phyloP scores from a whole-genome alignment of 108 stramenopile species.

The Cyclotella distinguenda region DNA sequence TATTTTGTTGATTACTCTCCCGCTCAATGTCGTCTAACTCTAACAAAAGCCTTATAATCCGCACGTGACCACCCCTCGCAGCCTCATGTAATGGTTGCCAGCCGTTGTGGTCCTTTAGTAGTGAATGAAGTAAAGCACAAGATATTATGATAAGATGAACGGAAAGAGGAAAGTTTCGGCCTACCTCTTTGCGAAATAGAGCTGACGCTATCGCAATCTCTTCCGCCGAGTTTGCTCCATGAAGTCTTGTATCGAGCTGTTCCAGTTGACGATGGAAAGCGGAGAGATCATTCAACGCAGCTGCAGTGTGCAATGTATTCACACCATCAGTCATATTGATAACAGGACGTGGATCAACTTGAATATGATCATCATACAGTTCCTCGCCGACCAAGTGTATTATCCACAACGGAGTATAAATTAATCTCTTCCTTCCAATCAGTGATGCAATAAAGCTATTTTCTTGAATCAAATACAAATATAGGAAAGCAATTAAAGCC shows the following conservation, averaged over 20 bases:
- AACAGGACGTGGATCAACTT: too few species aligned
- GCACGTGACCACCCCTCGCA: conserved; percentile 26
- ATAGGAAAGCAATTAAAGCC: conserved; percentile 16
- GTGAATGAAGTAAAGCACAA: neutral
- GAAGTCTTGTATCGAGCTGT: conserved; percentile 8
- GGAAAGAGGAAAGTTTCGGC: neutral
- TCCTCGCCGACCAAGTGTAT: conserved; percentile 28
- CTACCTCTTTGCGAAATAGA: conserved; percentile 25
- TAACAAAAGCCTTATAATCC: conserved; percentile 31
- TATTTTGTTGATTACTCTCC: conserved; percentile 8
- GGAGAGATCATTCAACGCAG: conserved; percentile 15
- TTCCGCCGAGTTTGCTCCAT: neutral
- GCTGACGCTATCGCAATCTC: conserved; percentile 5
- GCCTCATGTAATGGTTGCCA: conserved; percentile 52
- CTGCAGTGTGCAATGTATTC: conserved; percentile 29
- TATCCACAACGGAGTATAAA: conserved; percentile 13
- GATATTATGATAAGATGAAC: neutral
- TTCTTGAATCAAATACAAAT: conserved; percentile 22
- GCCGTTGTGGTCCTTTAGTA: conserved; percentile 35
- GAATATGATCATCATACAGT: neutral
- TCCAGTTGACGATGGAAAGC: conserved; percentile 1
- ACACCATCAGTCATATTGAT: conserved; percentile 25
- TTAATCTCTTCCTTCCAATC: conserved; percentile 25
- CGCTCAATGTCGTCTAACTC: conserved; percentile 27
- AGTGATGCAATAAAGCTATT: conserved; percentile 15